Base-by-base conservation (phyloP, 2,329 filamentous ascomycete species). In the Diaporthe caulivora region DNA sequence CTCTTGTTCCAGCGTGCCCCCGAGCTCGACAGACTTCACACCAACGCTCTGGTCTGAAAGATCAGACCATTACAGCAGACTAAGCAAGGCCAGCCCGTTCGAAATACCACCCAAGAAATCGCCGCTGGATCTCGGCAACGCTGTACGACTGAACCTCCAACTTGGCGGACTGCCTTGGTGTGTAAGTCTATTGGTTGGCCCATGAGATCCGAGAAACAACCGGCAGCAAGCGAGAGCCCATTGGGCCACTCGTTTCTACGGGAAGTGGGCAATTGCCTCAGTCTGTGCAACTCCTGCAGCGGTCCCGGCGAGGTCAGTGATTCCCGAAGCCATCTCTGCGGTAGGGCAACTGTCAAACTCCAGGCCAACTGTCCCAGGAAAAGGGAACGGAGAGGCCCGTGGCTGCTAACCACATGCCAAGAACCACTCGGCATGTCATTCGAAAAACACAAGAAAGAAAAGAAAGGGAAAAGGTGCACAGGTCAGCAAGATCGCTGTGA, bases 41-140 rank as follows among this genome's bases (percentile, higher is more conserved):
- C 62, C 62, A 67, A 47, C 13, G 44, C 62, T 40, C 62, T 67
- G 31, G 62, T 67, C 47, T 51, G 42, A 40, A 67, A 53, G 47
- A 67, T 67, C 62, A 53, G 47, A 67, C 51, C 62, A 53, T 67
- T n/a, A 26, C 62, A 53, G 47, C 40, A 29, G 62, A 67, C 62
- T 53, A 67, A 31, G 8, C 62, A n/a, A 26, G 29, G 31, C 44
- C 47, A 67, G n/a, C 47, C 62, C 62, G 9, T 40, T 67, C 31
- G 47, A 40, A 67, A 53, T 67, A 7, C n/a, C 42, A 65, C 42
- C 60, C 44, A 34, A 51, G 26, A 31, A 17, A 2, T 37, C 37
- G 60, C 26, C 29, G 21, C 44, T 65, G 21, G 15, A 40, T 26
- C 62, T 65, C 62, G 62, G 62, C 62, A 34, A 40, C 47, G 31